Percentiles rank a stretch among this genome's conserved stretches.
phyloP scores from a whole-genome alignment of 257 asterid species.

The Fraxinus americana region DNA sequence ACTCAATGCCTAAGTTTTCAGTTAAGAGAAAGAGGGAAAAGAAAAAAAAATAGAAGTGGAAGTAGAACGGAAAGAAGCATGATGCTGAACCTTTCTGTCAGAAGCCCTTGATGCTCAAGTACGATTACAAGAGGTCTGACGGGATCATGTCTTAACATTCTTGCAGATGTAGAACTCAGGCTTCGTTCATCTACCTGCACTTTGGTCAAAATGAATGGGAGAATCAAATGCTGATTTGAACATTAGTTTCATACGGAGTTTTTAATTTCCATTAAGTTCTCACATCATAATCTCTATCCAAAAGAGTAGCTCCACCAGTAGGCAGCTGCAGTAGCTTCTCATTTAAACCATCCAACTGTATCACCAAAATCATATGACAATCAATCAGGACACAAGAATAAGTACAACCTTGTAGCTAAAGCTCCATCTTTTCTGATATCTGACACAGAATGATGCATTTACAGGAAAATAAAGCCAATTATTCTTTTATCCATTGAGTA shows the following conservation, averaged over 20 bases:
- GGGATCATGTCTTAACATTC: slow-evolving; percentile 51
- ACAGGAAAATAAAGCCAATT: neutral
- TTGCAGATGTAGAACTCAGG: slow-evolving; percentile 31
- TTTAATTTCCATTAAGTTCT: slow-evolving; percentile 13
- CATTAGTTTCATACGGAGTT: slow-evolving; percentile 8
- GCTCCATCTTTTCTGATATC: slow-evolving; percentile 8
- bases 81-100: slow-evolving; percentile 61
- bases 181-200: slow-evolving; percentile 40
- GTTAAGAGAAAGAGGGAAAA: slow-evolving; percentile 12
- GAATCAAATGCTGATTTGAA: slow-evolving; percentile 18
- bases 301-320: slow-evolving; percentile 29
- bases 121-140: slow-evolving; percentile 66
- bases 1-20: slow-evolving; percentile 7
- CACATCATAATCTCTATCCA: slow-evolving; percentile 36
- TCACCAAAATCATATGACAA: slow-evolving; percentile 28
- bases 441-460: neutral
- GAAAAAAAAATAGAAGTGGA: slow-evolving; percentile 7
- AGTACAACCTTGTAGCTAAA: slow-evolving; percentile 5
- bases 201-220: slow-evolving; percentile 23
- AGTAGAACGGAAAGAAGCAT: neutral
- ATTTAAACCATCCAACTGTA: slow-evolving; percentile 83
- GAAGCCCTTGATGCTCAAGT: slow-evolving; percentile 61
- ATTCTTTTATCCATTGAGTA: neutral
- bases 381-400: slow-evolving; percentile 25
- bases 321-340: slow-evolving; percentile 63